Percentiles rank a stretch among this genome's conserved stretches.
Conservation (phyloP, 2,329 filamentous ascomycete genomes). For the Ceratocystis diversiconidia region DNA sequence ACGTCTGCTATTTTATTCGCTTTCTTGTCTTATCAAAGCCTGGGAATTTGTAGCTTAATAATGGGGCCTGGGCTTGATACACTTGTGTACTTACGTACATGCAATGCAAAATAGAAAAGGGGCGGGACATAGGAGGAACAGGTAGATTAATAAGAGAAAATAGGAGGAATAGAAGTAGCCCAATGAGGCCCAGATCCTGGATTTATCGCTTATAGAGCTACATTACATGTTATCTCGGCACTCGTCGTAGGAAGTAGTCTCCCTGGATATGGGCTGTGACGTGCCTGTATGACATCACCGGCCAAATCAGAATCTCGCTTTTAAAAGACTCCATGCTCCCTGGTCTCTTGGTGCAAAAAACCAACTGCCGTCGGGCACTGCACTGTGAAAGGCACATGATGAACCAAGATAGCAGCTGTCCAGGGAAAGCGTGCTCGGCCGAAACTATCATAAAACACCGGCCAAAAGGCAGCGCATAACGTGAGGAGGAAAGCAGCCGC, state of each 20-base stretch:
- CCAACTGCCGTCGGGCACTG: neutral
- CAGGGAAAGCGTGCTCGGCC: neutral
- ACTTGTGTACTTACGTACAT: neutral
- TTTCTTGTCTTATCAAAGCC: neutral
- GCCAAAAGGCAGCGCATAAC: neutral
- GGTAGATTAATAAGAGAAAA: neutral
- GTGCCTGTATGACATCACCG: neutral
- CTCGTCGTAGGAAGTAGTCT: neutral
- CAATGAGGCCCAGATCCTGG: no score
- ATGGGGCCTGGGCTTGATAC: neutral
- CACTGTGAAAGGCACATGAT: neutral
- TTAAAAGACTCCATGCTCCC: neutral
- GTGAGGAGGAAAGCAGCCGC: neutral
- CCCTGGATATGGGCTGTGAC: neutral
- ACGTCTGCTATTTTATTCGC: neutral
- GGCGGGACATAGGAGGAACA: neutral
- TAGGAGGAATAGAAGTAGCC: neutral
- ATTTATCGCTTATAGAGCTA: neutral
- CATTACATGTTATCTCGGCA: neutral
- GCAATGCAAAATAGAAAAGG: neutral
- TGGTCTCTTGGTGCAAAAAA: neutral
- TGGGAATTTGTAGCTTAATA: neutral
- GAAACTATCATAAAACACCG: neutral
- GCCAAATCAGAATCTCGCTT: neutral
- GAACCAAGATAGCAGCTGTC: neutral